These are phyloP conservation scores for Blepharisma stoltei DNA, from an alignment of 73 alveolate species.

Conservation along the genomic window DNA sequence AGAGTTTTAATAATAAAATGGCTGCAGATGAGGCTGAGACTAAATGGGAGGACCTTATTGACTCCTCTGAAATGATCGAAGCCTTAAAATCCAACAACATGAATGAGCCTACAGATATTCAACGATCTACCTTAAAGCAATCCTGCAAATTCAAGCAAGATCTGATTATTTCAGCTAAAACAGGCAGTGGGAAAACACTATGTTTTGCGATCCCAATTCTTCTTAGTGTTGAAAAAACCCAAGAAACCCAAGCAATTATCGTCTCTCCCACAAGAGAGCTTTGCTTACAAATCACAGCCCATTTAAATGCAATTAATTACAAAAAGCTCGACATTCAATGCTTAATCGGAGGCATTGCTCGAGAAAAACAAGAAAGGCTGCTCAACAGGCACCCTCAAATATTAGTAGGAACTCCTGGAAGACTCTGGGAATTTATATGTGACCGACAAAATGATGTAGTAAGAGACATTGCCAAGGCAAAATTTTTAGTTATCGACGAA, in stretches of 20 bases:
- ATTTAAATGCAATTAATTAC: conserved; percentile 68
- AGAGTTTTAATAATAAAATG: too few relatives aligned
- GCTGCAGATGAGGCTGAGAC: too few relatives aligned
- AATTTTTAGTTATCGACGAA: conserved; percentile 91
- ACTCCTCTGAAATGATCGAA: not conserved
- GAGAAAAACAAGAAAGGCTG: conserved; percentile 87
- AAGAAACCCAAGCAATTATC: conserved; percentile 59
- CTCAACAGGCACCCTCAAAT: conserved; percentile 84
- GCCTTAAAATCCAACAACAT: conserved; percentile 21
- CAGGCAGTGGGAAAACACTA: conserved; percentile 98
- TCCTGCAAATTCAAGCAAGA: conserved; percentile 58
- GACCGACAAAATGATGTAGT: conserved; percentile 74
- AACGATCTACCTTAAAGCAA: conserved; percentile 52
- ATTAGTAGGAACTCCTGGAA: conserved; percentile 95
- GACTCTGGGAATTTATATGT: conserved; percentile 95
- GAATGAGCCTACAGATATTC: conserved; percentile 77
- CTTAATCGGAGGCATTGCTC: conserved; percentile 95
- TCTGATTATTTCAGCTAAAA: conserved; percentile 77
- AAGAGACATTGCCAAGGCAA: conserved; percentile 56
- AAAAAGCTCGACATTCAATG: conserved; percentile 64
- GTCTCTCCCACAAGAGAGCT: conserved; percentile 95
- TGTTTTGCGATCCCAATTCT: conserved; percentile 93
- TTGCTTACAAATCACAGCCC: conserved; percentile 87
- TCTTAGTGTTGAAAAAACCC: conserved; percentile 59
- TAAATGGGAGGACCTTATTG: conserved; percentile 13